Evolutionary conservation across 75 land plant species (phyloP).

Genomic region (Selaginella moellendorffii): DNA sequence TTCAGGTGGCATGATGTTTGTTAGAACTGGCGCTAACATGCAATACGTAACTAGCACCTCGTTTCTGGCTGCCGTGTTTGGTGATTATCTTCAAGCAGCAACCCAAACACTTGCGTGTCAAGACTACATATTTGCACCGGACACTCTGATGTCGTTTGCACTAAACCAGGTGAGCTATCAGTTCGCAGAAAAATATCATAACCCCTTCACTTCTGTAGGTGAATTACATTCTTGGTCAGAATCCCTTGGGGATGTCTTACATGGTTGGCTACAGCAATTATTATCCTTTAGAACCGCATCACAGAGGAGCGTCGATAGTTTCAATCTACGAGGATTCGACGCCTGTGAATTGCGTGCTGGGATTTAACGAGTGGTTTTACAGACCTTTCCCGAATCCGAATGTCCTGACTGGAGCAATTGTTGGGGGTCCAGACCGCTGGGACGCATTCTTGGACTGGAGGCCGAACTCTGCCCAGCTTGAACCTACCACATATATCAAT

Average conservation of each 20-base stretch:
- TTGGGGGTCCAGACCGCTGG: slow-evolving; percentile 22
- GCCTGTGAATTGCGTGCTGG: neutral
- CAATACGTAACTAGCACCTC: slow-evolving; percentile 65
- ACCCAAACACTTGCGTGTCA: neutral
- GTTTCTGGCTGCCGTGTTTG: slow-evolving; percentile 35
- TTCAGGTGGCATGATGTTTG: slow-evolving; percentile 62
- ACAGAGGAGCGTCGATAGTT: neutral
- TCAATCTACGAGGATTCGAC: neutral
- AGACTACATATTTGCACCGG: neutral
- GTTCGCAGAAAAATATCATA: neutral
- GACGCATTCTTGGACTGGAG: slow-evolving; percentile 28
- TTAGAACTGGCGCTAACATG: slow-evolving; percentile 78
- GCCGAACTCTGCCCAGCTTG: slow-evolving; percentile 27
- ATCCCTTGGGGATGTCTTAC: slow-evolving; percentile 17
- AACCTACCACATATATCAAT: slow-evolving; percentile 35
- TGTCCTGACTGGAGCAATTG: neutral
- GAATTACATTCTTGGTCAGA: slow-evolving; percentile 45
- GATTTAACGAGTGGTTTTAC: neutral
- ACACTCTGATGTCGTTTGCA: slow-evolving; percentile 4
- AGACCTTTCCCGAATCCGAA: neutral
- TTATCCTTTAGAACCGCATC: neutral
- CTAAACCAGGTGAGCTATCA: slow-evolving; percentile 6
- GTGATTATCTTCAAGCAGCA: slow-evolving; percentile 17
- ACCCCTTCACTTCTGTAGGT: slow-evolving; percentile 20
- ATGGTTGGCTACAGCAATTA: neutral